These are phyloP conservation scores for Daldinia eschscholtzii DNA, from an alignment of 2,329 filamentous ascomycete species.

Conservation along the genomic window DNA sequence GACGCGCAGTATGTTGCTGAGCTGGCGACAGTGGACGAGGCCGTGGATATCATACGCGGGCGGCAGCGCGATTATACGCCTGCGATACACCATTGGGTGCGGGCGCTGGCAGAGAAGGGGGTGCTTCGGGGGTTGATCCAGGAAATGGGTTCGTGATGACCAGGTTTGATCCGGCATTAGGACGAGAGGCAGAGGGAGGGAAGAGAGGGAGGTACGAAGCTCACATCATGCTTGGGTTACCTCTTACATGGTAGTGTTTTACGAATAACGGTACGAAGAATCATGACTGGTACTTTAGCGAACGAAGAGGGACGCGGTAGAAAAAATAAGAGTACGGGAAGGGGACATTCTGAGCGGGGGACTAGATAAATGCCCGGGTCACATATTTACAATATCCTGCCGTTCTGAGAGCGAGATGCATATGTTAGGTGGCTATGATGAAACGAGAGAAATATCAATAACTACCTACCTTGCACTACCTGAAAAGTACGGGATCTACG, in stretches of 20 bases:
- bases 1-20: slow-evolving; percentile 64
- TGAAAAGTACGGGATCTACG: no score
- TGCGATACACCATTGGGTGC: slow-evolving; percentile 76
- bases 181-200: not conserved
- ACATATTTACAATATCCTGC: not conserved
- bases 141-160: slow-evolving; percentile 25
- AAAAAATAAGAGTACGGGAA: not conserved
- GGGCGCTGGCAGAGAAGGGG: slow-evolving; percentile 75
- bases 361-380: no score
- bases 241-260: not conserved
- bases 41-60: slow-evolving; percentile 65
- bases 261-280: not conserved
- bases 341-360: no score
- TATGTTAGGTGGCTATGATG: not conserved
- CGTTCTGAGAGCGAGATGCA: not conserved
- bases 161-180: not conserved
- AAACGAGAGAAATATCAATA: not conserved
- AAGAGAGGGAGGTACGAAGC: not conserved
- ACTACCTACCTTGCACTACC: not conserved
- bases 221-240: not conserved
- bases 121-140: slow-evolving; percentile 61
- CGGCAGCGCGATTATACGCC: slow-evolving; percentile 77
- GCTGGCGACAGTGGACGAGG: slow-evolving; percentile 56
- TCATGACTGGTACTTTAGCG: not conserved
- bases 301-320: not conserved